Conservation (phyloP, 2,329 filamentous ascomycete genomes). For the Atkinsonella texensis region DNA sequence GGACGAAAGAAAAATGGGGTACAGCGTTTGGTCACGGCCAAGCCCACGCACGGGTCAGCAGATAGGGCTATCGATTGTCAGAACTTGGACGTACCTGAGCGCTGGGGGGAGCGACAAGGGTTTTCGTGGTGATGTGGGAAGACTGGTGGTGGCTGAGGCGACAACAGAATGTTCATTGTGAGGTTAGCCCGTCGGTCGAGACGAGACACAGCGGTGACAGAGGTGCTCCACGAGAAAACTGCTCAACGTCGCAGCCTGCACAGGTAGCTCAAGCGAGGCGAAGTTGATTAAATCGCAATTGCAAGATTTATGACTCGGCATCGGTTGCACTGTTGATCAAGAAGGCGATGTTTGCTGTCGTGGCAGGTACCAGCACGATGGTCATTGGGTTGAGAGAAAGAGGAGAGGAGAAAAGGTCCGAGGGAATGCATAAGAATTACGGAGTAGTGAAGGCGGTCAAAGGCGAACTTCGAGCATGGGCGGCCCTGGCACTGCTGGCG, state of each 20-base stretch:
- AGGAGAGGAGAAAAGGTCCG: background rate
- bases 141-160: slow-evolving; percentile 46
- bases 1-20: background rate
- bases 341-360: background rate
- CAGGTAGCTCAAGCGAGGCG: background rate
- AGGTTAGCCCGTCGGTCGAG: slow-evolving; percentile 4
- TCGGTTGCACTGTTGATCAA: background rate
- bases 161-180: slow-evolving; percentile 51
- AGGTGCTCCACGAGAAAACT: background rate
- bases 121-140: slow-evolving; percentile 48
- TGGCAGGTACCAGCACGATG: background rate
- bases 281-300: background rate
- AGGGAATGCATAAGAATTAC: background rate
- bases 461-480: background rate
- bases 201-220: background rate
- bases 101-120: slow-evolving; percentile 40
- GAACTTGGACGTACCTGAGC: slow-evolving; percentile 35
- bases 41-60: background rate
- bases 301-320: background rate
- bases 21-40: background rate
- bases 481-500: background rate
- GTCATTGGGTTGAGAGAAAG: background rate
- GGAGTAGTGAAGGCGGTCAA: background rate
- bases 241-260: background rate
- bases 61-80: background rate